Evolutionary conservation across 75 land plant genomes (phyloP).

Genomic region (Gnetum montanum): DNA sequence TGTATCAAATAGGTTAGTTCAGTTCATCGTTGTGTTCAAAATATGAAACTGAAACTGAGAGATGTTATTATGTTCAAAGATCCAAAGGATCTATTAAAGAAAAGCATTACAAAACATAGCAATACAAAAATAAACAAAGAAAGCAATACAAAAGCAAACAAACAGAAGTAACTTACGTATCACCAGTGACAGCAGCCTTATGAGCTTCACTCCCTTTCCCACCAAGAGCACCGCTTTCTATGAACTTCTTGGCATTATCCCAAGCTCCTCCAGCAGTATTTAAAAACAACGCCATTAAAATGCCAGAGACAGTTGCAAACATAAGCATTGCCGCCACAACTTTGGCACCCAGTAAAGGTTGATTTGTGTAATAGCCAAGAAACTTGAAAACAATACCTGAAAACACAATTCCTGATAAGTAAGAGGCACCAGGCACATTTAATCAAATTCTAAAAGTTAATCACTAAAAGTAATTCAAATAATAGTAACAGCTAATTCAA

Average conservation of each 20-base stretch:
- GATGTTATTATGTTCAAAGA: background rate
- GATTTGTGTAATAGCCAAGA: constrained; percentile 75
- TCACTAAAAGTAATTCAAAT: no score
- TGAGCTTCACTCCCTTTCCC: constrained; percentile 98
- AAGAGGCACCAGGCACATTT: background rate
- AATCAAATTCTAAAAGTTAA: background rate
- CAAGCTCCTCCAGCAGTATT: constrained; percentile 99
- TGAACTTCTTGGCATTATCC: constrained; percentile 99
- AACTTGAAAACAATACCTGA: constrained; percentile 76
- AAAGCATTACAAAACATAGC: background rate
- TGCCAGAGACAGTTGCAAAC: constrained; percentile 99
- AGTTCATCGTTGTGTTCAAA: constrained; percentile 1
- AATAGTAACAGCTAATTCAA: background rate
- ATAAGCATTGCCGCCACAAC: constrained; percentile 94
- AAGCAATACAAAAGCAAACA: background rate
- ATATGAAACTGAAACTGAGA: background rate
- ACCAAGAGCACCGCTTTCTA: constrained; percentile 97
- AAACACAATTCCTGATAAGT: background rate
- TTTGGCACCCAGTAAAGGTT: constrained; percentile 93
- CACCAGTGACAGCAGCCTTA: constrained; percentile 97
- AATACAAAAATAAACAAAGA: background rate
- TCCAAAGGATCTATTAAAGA: background rate
- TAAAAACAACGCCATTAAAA: constrained; percentile 95
- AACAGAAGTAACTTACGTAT: constrained; percentile 68
- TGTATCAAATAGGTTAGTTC: constrained; percentile 21